Evolutionary conservation across 2,329 filamentous ascomycete genomes (phyloP).

Genomic region (Diaporthe australafricana): DNA sequence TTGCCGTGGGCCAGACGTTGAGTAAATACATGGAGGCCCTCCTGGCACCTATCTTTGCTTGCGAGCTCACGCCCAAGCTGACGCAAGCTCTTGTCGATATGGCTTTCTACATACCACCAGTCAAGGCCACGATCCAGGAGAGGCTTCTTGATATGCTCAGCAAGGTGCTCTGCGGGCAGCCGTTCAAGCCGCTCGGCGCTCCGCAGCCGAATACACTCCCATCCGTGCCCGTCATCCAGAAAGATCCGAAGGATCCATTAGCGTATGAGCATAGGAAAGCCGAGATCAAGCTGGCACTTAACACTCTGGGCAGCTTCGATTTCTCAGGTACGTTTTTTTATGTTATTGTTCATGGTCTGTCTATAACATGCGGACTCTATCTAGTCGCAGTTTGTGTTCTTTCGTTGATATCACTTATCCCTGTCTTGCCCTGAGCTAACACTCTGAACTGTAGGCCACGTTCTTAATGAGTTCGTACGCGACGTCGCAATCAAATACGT

Average conservation of each 20-base stretch:
- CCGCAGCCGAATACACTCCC: slow-evolving; percentile 85
- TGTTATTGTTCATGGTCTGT: neutral
- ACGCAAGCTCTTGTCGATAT: slow-evolving; percentile 97
- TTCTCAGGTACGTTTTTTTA: slow-evolving; percentile 69
- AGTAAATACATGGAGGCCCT: slow-evolving; percentile 99
- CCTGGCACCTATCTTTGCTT: slow-evolving; percentile 95
- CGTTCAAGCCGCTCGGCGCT: slow-evolving; percentile 92
- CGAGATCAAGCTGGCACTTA: slow-evolving; percentile 92
- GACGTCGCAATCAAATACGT: slow-evolving; percentile 99
- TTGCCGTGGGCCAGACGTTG: slow-evolving; percentile 94
- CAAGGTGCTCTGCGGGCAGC: slow-evolving; percentile 89
- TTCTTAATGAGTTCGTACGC: slow-evolving; percentile 97
- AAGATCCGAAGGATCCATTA: slow-evolving; percentile 86
- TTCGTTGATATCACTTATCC: neutral
- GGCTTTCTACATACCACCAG: slow-evolving; percentile 97
- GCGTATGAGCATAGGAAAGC: slow-evolving; percentile 84
- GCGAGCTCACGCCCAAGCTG: slow-evolving; percentile 91
- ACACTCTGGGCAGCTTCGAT: slow-evolving; percentile 97
- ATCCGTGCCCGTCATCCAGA: slow-evolving; percentile 84
- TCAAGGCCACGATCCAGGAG: slow-evolving; percentile 93
- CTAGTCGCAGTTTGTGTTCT: neutral
- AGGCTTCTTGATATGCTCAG: slow-evolving; percentile 94
- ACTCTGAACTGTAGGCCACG: slow-evolving; percentile 68
- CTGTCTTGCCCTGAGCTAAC: slow-evolving; percentile 12
- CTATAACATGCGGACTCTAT: neutral